Base-by-base conservation (phyloP, 1,139 yeast species). In the Kurtzmaniella natalensis region DNA sequence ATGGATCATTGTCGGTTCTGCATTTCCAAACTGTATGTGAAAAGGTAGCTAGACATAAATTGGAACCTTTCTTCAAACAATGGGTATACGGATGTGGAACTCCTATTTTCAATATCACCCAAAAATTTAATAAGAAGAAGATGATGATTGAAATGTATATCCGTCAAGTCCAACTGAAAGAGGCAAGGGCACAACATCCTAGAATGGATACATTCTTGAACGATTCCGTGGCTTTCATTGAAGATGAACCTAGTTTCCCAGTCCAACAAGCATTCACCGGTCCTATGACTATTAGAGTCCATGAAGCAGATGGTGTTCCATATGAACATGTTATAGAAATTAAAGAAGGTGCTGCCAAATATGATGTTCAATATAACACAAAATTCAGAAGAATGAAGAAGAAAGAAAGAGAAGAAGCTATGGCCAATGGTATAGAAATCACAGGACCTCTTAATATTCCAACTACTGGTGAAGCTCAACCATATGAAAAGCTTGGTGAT, bases 281-380 rank as follows among this genome's bases (percentile, higher is more conserved):
- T 0, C 96, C 98, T 0, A 87, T 94, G 85, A 94, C 98, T 0
- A 85, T 94, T 27, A 70, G 98, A 50, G 89, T 94, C 28, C 98
- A 94, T 53, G 99, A 94, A 55, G 94, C 96, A 0, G 98, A 94
- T 57, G 98, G 98, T n/a, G 87, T 97, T 0, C 98, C 99, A 0
- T 92, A 94, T 51, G 99, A 94, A 51, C 99, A 94, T 54, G 92
- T 94, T 31, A 95, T 94, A 16, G 94, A 88, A 45, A 66, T 94
- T 37, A 86, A 87, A 49, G 97, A 89, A 38, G 76, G 78, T 2
- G 78, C 79, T 44, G 86, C 95, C 0, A 88, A 86, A 49, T 67
- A 94, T 33, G 98, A 94, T 51, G 87, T 94, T 31, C 97, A 87
- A 50, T 92, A 92, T 59, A 92, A 94, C 53, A 87, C 97, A 10